phyloP scores from a whole-genome alignment of 1,139 yeast species.

The Saccharomyces pastorianus region DNA sequence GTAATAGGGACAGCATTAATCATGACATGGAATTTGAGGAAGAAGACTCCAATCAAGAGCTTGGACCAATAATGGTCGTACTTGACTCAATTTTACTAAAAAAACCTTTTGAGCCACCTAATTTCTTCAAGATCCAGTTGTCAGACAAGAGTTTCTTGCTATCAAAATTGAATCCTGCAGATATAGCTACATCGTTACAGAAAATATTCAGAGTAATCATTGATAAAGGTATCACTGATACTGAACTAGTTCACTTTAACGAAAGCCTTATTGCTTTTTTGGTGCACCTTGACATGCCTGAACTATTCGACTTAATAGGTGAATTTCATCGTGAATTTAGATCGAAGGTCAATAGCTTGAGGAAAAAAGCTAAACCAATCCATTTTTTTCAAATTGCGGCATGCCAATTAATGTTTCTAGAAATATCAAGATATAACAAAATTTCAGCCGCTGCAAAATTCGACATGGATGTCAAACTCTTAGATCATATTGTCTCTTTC shows the following conservation, averaged over 20 bases:
- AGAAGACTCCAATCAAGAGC: neutral
- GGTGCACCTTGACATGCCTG: constrained; percentile 15
- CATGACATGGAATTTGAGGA: neutral
- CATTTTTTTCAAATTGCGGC: constrained; percentile 27
- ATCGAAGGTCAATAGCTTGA: constrained; percentile 18
- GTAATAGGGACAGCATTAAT: neutral
- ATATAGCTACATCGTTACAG: constrained; percentile 7
- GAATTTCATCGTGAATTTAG: constrained; percentile 25
- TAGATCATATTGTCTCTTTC: constrained; percentile 24
- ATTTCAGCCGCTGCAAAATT: constrained; percentile 10
- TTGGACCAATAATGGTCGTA: neutral
- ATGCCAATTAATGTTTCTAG: constrained; percentile 25
- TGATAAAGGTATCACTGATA: constrained; percentile 21
- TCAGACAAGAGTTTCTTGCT: constrained; percentile 13
- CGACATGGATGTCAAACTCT: constrained; percentile 16
- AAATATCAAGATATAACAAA: constrained; percentile 20
- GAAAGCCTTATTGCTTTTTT: constrained; percentile 16
- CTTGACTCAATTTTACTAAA: constrained; percentile 2
- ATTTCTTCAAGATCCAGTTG: constrained; percentile 12
- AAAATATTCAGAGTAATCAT: constrained; percentile 20
- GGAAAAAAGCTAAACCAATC: constrained; percentile 25
- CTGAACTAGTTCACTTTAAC: constrained; percentile 16
- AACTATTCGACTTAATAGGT: constrained; percentile 14
- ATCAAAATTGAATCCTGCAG: constrained; percentile 16
- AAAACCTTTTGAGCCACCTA: constrained; percentile 12